These are phyloP conservation scores for Prosopis cineraria DNA, from an alignment of 306 rosid genomes.

Conservation along the genomic window DNA sequence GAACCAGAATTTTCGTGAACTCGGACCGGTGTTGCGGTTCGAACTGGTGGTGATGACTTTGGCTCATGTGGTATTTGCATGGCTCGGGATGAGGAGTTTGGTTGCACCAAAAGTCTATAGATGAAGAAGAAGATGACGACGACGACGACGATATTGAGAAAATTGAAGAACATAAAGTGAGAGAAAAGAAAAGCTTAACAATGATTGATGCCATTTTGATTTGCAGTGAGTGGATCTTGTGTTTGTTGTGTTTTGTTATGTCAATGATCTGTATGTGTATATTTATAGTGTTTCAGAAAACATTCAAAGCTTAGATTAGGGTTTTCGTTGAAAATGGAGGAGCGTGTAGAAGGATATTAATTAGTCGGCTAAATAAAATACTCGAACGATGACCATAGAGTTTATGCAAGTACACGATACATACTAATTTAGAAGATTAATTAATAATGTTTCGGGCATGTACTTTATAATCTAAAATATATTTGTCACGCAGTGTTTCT, in stretches of 20 bases:
- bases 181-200: constrained; percentile 33
- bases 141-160: constrained; percentile 39
- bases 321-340: constrained; percentile 33
- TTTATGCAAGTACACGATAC: background rate
- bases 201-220: constrained; percentile 40
- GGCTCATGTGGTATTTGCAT: constrained; percentile 59
- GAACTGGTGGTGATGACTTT: constrained; percentile 10
- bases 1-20: constrained; percentile 48
- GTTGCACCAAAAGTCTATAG: background rate
- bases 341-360: constrained; percentile 21
- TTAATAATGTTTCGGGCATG: background rate
- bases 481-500: background rate
- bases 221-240: background rate
- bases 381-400: background rate
- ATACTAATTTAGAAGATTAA: background rate
- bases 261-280: background rate
- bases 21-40: constrained; percentile 45
- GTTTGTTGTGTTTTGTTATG: constrained; percentile 1
- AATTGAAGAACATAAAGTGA: constrained; percentile 38
- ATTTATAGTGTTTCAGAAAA: background rate
- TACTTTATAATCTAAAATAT: background rate
- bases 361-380: background rate
- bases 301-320: background rate
- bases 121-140: background rate
- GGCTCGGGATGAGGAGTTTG: constrained; percentile 42